These are phyloP conservation scores for Wickerhamomyces chaumierensis DNA, from an alignment of 805 yeast genomes.

Conservation along the genomic window DNA sequence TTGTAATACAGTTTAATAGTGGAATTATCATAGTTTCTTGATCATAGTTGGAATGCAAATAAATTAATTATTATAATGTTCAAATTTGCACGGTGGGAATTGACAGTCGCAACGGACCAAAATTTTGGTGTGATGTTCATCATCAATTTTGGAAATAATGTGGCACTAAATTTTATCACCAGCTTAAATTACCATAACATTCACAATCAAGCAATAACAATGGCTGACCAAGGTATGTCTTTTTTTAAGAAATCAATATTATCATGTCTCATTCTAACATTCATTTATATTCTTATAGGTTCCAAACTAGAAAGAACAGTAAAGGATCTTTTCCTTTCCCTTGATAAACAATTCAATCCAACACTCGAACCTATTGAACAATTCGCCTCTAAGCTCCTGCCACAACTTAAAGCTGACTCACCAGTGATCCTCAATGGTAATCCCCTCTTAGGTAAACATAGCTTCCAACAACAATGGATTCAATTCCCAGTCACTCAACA, in stretches of 20 bases:
- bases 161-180: too few species aligned
- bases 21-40: too few species aligned
- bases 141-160: too few species aligned
- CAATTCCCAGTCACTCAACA: slow-evolving; percentile 48
- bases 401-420: slow-evolving; percentile 37
- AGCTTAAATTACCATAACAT: too few species aligned
- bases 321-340: slow-evolving; percentile 16
- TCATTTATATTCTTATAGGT: slow-evolving; percentile 2
- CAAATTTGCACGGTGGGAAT: too few species aligned
- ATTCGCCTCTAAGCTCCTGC: slow-evolving; percentile 20
- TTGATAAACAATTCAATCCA: slow-evolving; percentile 13
- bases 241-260: neutral
- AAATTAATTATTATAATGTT: too few species aligned
- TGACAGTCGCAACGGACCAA: too few species aligned
- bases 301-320: slow-evolving; percentile 12
- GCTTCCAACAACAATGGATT: slow-evolving; percentile 52
- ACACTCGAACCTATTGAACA: slow-evolving; percentile 9
- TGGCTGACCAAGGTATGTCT: slow-evolving; percentile 8
- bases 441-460: slow-evolving; percentile 38
- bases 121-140: too few species aligned
- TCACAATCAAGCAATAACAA: too few species aligned
- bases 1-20: too few species aligned
- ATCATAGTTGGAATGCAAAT: too few species aligned
- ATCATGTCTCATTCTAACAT: neutral
- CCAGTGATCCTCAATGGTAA: slow-evolving; percentile 50